Evolutionary conservation across 2,329 filamentous ascomycete genomes (phyloP).

Genomic region (Orbilia ellipsospora): DNA sequence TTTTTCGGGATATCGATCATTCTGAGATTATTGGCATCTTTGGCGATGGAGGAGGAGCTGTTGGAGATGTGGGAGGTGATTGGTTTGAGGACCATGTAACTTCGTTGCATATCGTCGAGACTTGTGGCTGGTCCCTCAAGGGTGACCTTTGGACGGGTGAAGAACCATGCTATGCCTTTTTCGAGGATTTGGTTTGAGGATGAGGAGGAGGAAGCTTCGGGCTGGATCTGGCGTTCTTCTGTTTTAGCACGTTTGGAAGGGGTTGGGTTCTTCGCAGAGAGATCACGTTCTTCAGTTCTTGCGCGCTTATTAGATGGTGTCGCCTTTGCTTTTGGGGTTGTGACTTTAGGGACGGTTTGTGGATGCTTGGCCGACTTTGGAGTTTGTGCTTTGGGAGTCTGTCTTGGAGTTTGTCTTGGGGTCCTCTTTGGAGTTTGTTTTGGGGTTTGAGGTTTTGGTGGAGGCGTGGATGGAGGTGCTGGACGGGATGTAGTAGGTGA

Average conservation of each 20-base stretch:
- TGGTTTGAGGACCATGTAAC: conserved; percentile 78
- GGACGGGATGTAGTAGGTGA: conserved; percentile 32
- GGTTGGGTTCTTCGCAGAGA: conserved; percentile 34
- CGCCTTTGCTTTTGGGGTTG: conserved; percentile 35
- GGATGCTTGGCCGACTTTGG: conserved; percentile 57
- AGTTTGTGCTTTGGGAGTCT: conserved; percentile 15
- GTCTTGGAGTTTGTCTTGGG: not conserved
- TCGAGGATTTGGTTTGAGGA: conserved; percentile 71
- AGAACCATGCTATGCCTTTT: conserved; percentile 92
- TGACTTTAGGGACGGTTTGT: conserved; percentile 58
- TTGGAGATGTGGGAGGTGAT: conserved; percentile 64
- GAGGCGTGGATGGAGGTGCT: conserved; percentile 35
- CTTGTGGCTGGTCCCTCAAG: conserved; percentile 73
- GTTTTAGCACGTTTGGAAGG: conserved; percentile 48
- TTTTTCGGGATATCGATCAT: conserved; percentile 87
- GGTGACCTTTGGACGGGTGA: conserved; percentile 80
- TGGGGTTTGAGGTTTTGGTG: conserved; percentile 36
- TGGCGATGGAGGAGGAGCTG: conserved; percentile 61
- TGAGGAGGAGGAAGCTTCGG: not conserved
- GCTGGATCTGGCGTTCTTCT: conserved; percentile 38
- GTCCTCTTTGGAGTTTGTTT: conserved; percentile 11
- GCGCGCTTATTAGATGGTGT: conserved; percentile 21
- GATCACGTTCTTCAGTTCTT: conserved; percentile 53
- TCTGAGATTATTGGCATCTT: conserved; percentile 69
- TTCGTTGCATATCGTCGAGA: conserved; percentile 79